Base-by-base conservation (phyloP, 805 yeast species). In the Suhomyces sp. region DNA sequence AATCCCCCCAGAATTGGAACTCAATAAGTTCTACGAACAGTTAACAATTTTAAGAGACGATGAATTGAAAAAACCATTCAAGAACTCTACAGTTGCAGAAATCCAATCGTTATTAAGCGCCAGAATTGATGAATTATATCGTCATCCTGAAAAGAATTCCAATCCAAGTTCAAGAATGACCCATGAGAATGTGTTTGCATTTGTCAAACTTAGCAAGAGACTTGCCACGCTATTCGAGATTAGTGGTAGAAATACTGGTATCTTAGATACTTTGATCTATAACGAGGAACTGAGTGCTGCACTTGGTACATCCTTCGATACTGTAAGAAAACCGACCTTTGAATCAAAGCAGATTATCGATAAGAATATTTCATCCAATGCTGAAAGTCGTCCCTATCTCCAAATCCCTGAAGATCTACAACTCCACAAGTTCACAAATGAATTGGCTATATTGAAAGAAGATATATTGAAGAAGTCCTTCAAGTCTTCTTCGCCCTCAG, bases 191-290 rank as follows among this genome's bases (percentile, higher is more conserved):
- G 35, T 50, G 3, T 36, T 30, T 21, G 35, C 32, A 15, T 48
- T 50, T 32, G 42, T 46, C n/a, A 49, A 47, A 15, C 38, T 55
- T 35, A 28, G 40, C 21, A 42, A 38, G 10, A 35, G 45, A 13
- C 43, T 55, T 30, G 33, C 36, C 18, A n/a, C 43, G 49, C 65
- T 38, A 62, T 80, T 21, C 52, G 54, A 58, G 14, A 47, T 75
- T 23, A 81, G 81, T 47, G 81, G 83, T 12, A 82, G 80, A 1
- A 74, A 77, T 46, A 63, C 80, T 2, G 74, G 72, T 33, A 67
- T 76, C 8, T 67, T 81, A 47, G 87, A 81, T 47, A 63, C 81
- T 1, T 50, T 81, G 25, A 48, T 77, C 14, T 70, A 74, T 33
- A 76, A 73, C 40, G 74, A 73, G 35, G 12, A 33, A 1, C 49